Evolutionary conservation across 1,284 basidiomycete genomes (phyloP), one percentile per base, ranked within the genome.

Genomic region (Moesziomyces sp.): DNA sequence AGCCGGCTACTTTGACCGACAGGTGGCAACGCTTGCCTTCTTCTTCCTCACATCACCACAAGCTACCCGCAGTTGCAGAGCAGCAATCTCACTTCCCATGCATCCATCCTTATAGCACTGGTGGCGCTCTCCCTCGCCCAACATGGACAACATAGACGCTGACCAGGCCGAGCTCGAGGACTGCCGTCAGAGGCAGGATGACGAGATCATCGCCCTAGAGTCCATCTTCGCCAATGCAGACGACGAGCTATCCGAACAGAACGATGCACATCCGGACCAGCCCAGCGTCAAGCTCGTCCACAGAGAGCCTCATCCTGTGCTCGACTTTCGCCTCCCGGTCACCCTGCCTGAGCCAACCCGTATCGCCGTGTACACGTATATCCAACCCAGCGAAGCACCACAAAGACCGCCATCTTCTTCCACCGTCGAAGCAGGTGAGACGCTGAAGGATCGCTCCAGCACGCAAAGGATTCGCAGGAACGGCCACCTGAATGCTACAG

Each of bases 131-230:
- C 14, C 35, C 14, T 38, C 14, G 19, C 33, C 42, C 38, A 55
- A 47, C 46, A 65, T 64, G 62, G 54, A 50, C 38, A 55, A 47
- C 46, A 71, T 60, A 58, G 58, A 50, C 18, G 18, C 30, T 9
- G 52, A 18, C 14, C 35, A 63, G 23, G 63, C 54, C 7, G 18
- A 61, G 11, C 53, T 61, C 19, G 46, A 74, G 19, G 65, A 64
- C 42, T 68, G 65, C 30, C 65, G 65, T 35, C 52, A 60, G 40
- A 58, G 67, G 53, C 72, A 74, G 52, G 55, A 63, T 11, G 72
- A 74, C 56, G 72, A 74, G 54, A 70, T 74, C 33, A 54, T 70
- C 2, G 72, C 72, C 14, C 62, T 74, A 48, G 55, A 74, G 30
- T 74, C 72, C n/a, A 74, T 74, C 62, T 74, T 70, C 48, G 50